These are phyloP conservation scores for Penicillium hordei DNA, from an alignment of 2,329 filamentous ascomycete genomes.

Conservation along the genomic window DNA sequence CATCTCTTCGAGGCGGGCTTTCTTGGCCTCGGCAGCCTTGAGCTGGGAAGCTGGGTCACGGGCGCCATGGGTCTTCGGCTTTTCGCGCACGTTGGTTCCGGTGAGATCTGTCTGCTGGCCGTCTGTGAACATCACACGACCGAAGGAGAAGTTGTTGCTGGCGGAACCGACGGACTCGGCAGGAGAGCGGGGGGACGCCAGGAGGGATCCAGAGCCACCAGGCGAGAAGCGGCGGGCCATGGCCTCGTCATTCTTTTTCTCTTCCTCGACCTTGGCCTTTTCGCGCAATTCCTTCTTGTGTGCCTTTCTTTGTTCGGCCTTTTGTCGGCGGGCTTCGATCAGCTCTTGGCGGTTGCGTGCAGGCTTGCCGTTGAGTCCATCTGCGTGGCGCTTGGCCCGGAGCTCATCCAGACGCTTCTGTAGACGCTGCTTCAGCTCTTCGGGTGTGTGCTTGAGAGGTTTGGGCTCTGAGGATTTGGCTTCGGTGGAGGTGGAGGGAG, in stretches of 20 bases:
- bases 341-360: slow-evolving; percentile 87
- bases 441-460: slow-evolving; percentile 66
- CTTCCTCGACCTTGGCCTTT: slow-evolving; percentile 77
- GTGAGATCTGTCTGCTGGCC: slow-evolving; percentile 76
- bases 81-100: slow-evolving; percentile 61
- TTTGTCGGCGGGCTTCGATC: slow-evolving; percentile 82
- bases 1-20: slow-evolving; percentile 72
- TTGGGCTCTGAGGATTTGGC: slow-evolving; percentile 50
- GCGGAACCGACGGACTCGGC: slow-evolving; percentile 39
- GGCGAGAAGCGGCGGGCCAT: slow-evolving; percentile 57
- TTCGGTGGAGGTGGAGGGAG: slow-evolving; percentile 38
- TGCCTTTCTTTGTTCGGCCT: slow-evolving; percentile 80
- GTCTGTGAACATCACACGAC: slow-evolving; percentile 85
- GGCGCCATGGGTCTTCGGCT: slow-evolving; percentile 75
- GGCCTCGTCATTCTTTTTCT: slow-evolving; percentile 58
- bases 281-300: slow-evolving; percentile 83
- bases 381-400: slow-evolving; percentile 81
- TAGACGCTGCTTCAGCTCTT: slow-evolving; percentile 74
- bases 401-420: slow-evolving; percentile 81
- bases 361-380: slow-evolving; percentile 75
- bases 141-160: slow-evolving; percentile 78
- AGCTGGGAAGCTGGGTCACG: slow-evolving; percentile 83
- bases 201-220: slow-evolving; percentile 59
- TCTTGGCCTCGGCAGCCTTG: slow-evolving; percentile 81
- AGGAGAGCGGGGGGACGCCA: slow-evolving; percentile 55